Evolutionary conservation across 306 rosid species (phyloP), one percentile per base, ranked within the genome.

Genomic region (Begonia masoniana): DNA sequence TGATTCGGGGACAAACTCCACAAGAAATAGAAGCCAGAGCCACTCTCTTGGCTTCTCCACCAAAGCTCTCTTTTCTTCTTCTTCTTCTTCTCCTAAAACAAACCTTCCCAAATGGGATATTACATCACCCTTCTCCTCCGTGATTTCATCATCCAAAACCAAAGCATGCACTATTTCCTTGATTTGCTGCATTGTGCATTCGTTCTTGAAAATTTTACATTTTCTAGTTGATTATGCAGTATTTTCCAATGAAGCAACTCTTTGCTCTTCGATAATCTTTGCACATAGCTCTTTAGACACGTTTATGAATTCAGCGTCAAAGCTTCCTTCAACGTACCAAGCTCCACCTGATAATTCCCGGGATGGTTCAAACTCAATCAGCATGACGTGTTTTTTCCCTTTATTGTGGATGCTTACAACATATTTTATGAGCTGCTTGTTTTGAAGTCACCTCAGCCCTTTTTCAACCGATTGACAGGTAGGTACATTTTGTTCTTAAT

Each of bases 1-100:
- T 79, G 15, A 76, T 73, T 50, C 83, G 55, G 0, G 91, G 86
- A 67, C 97, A 88, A 67, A 82, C 88, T 53, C 83, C 87, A 45
- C 95, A 88, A 8, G 84, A 92, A 65, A 76, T 73, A 53, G 85
- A 79, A 56, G 88, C 77, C 74, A 77, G 59, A 55, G 75, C 71
- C 21, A 76, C 78, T 2, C 52, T 13, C 51, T 62, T 79, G 7
- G 64, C 62, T 16, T 79, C 86, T 55, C 62, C 82, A 61, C 23
- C 70, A 24, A 1, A 39, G 4, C 86, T 70, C 9, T 71, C 76
- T 60, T 72, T 84, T 60, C 65, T 72, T 51, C 56, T 63, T 78
- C 82, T 56, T 67, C n/a, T n/a, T n/a, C n/a, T n/a, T n/a, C n/a
- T n/a, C n/a, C 50, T 76, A 49, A 82, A 84, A 72, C 93, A 82